Evolutionary conservation across 208 protist species (phyloP), one percentile per base, ranked within the genome.

Genomic region (Acanthamoeba triangularis): DNA sequence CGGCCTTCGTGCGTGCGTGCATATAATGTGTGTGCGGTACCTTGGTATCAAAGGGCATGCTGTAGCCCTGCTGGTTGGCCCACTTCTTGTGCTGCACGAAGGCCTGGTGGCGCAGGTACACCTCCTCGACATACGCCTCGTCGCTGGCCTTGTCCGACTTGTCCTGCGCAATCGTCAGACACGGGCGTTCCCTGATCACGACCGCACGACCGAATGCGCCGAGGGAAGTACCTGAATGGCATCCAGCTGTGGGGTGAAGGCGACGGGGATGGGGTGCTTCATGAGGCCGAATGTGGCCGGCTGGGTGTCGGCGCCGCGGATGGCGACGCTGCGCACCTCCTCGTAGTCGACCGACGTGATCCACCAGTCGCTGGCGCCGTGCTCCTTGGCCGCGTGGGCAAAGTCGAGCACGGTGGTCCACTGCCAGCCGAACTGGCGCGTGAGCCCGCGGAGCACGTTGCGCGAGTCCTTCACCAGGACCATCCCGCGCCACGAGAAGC

Each of bases 351-450:
- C 65, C 65, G 65, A 72, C 25, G 65, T 72, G 65, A 72, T 23
- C 65, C 65, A 72, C 65, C 65, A 72, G 65, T 72, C 65, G 65
- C 65, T 72, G 65, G 65, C 65, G 20, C 65, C 65, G 65, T 37
- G 65, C 65, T 72, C 65, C 76, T 85, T 85, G 76, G 44, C n/a
- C 76, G 47, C 37, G n/a, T 52, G 18, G 35, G 33, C 41, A 54
- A 85, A 85, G 41, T 85, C 76, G 44, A 85, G 76, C 37, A 85
- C 47, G 47, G 76, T 47, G 47, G 76, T 85, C 76, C 76, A 85
- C 28, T 85, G 76, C 76, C 76, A 85, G 76, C 76, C 76, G 25
- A 47, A 85, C 23, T 37, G 23, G 35, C 25, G 76, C 7, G 47
- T 59, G 76, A 85, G 76, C 20, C 44, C 76, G n/a, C 65, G 65